A percentile compares a stretch with the other conserved stretches of the same genome.
Evolutionary conservation across 176 grass and related monocot species (phyloP).

Genomic region (Coix lacrymajobi): DNA sequence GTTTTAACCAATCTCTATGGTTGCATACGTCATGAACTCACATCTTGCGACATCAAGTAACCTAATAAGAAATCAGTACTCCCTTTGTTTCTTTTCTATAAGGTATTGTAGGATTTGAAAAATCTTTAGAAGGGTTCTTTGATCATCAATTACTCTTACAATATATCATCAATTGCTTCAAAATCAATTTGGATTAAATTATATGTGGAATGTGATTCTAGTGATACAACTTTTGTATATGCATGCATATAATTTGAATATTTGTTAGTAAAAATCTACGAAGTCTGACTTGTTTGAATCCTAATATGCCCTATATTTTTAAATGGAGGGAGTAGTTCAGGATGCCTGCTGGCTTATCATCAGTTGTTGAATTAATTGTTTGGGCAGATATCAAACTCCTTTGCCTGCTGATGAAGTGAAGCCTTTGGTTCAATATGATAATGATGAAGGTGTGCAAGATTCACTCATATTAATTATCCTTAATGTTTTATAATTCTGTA

Average conservation of each 20-base stretch:
- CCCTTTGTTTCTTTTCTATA: background rate
- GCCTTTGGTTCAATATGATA: slow-evolving; percentile 79
- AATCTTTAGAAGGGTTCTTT: background rate
- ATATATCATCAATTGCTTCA: background rate
- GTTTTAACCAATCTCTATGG: background rate
- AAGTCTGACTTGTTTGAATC: background rate
- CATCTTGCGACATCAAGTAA: background rate
- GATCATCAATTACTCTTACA: background rate
- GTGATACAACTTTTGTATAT: background rate
- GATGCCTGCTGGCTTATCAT: background rate
- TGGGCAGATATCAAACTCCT: slow-evolving; percentile 85
- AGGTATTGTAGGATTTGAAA: background rate
- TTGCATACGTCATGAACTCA: background rate
- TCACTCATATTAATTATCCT: background rate
- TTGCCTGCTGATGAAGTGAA: slow-evolving; percentile 78
- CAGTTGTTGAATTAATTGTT: slow-evolving; percentile 27
- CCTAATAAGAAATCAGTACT: background rate
- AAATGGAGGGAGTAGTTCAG: background rate
- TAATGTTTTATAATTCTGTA: background rate
- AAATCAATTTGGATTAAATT: background rate
- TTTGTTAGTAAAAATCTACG: background rate
- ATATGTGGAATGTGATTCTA: background rate
- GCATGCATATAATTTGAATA: background rate
- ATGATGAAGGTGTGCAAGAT: slow-evolving; percentile 61
- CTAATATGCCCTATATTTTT: background rate